Conservation (phyloP, 345 rosid genomes). For the Brassica carinata region DNA sequence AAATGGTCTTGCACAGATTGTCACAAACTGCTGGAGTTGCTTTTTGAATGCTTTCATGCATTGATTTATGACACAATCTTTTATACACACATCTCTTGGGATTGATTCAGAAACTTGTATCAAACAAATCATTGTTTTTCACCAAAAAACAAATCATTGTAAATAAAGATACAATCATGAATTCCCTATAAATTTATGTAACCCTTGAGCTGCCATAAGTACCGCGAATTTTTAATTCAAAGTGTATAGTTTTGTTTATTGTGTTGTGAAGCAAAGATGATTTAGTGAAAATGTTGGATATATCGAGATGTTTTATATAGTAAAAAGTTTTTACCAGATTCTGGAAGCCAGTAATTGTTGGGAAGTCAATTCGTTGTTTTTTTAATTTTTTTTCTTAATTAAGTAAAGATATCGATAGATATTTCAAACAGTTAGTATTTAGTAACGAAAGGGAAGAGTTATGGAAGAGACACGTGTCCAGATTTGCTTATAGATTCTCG, state of each 20-base stretch:
- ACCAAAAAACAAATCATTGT: not conserved
- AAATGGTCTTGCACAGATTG: too few relatives aligned
- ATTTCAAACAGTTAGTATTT: not conserved
- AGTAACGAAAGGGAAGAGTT: too few relatives aligned
- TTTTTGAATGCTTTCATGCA: not conserved
- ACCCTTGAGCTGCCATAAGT: not conserved
- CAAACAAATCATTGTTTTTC: not conserved
- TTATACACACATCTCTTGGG: not conserved
- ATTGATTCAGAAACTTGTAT: not conserved
- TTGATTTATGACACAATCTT: not conserved
- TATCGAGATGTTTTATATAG: not conserved
- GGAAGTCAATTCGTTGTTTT: not conserved
- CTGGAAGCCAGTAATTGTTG: not conserved
- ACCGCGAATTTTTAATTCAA: not conserved
- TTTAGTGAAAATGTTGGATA: not conserved
- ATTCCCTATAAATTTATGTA: too few relatives aligned
- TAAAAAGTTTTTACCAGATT: not conserved
- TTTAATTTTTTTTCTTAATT: not conserved
- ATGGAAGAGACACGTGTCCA: too few relatives aligned
- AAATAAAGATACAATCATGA: not conserved
- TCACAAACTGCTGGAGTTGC: too few relatives aligned
- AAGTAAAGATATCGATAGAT: not conserved
- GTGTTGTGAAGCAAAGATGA: not conserved
- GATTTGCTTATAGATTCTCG: too few relatives aligned
- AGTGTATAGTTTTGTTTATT: not conserved